Conservation (phyloP, 2,329 filamentous ascomycete genomes). For the Penicillium sp. region DNA sequence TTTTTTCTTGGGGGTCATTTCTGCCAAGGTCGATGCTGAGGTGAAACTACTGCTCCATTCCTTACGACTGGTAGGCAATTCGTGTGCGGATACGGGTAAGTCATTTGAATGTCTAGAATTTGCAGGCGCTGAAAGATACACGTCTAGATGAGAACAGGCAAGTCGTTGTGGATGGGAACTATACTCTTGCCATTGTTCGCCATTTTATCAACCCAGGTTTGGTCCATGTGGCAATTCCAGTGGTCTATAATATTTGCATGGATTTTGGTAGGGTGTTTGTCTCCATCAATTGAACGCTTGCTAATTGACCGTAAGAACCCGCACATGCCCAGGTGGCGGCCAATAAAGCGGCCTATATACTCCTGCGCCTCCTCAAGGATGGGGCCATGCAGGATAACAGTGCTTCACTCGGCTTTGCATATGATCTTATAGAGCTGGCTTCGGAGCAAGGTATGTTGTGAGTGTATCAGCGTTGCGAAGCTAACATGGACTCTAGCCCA, state of each 20-base stretch:
- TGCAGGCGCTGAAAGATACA: conserved; percentile 9
- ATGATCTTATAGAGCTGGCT: conserved; percentile 38
- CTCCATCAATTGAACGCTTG: no score
- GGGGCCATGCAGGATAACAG: conserved; percentile 29
- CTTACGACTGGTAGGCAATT: conserved; percentile 42
- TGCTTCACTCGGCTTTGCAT: conserved; percentile 33
- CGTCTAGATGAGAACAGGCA: conserved; percentile 39
- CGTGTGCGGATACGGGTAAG: conserved; percentile 43
- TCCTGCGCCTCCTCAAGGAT: conserved; percentile 34
- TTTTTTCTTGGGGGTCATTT: conserved; percentile 39
- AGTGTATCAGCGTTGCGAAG: not conserved
- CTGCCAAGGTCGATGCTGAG: conserved; percentile 28
- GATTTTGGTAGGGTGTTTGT: conserved; percentile 44
- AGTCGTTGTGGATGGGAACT: conserved; percentile 36
- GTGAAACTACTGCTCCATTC: conserved; percentile 36
- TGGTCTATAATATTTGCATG: conserved; percentile 44
- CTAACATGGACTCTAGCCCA: conserved; percentile 23
- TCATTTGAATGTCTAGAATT: not conserved
- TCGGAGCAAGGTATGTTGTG: conserved; percentile 35
- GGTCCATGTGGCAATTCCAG: conserved; percentile 38
- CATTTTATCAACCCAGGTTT: conserved; percentile 33
- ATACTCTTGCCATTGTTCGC: conserved; percentile 36
- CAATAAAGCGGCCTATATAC: conserved; percentile 34
- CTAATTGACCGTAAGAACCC: conserved; percentile 27
- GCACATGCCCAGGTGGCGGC: conserved; percentile 36